phyloP scores from a whole-genome alignment of 139 green algal species.

The Tetradesmus lagerheimii region DNA sequence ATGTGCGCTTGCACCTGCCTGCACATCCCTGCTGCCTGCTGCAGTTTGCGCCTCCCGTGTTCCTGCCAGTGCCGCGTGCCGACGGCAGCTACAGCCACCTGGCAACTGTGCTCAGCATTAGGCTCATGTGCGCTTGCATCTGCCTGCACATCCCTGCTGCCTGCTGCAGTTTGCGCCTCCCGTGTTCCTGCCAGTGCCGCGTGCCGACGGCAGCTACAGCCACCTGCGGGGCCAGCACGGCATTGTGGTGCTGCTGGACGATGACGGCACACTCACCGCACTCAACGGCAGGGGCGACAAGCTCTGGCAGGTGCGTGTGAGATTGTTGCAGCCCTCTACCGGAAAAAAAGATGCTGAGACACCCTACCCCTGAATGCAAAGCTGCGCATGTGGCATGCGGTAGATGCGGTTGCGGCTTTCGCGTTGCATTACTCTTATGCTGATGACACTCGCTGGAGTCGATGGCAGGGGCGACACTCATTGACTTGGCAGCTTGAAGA shows the following conservation, averaged over 20 bases:
- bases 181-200: slow-evolving; percentile 80
- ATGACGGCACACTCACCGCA: slow-evolving; percentile 82
- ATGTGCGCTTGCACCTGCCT: too few species aligned
- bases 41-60: slow-evolving; percentile 80
- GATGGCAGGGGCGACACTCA: too few species aligned
- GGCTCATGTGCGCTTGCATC: not conserved
- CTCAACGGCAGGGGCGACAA: slow-evolving; percentile 64
- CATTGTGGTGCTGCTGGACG: slow-evolving; percentile 82
- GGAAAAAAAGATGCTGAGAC: too few species aligned
- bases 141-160: not conserved
- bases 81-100: slow-evolving; percentile 58
- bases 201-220: slow-evolving; percentile 60
- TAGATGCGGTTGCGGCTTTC: too few species aligned
- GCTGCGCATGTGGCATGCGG: too few species aligned
- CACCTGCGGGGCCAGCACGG: slow-evolving; percentile 52
- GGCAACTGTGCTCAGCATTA: too few species aligned
- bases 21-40: too few species aligned
- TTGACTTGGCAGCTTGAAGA: too few species aligned
- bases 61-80: slow-evolving; percentile 78
- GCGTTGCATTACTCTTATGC: too few species aligned
- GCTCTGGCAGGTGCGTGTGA: slow-evolving; percentile 31
- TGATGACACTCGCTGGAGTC: too few species aligned
- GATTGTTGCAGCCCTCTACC: too few species aligned
- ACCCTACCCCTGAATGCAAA: too few species aligned
- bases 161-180: slow-evolving; percentile 79